A percentile compares a stretch with the other conserved stretches of the same genome.
These are phyloP conservation scores for Aspergillus affinis DNA, from an alignment of 495 filamentous ascomycete genomes.

Conservation along the genomic window DNA sequence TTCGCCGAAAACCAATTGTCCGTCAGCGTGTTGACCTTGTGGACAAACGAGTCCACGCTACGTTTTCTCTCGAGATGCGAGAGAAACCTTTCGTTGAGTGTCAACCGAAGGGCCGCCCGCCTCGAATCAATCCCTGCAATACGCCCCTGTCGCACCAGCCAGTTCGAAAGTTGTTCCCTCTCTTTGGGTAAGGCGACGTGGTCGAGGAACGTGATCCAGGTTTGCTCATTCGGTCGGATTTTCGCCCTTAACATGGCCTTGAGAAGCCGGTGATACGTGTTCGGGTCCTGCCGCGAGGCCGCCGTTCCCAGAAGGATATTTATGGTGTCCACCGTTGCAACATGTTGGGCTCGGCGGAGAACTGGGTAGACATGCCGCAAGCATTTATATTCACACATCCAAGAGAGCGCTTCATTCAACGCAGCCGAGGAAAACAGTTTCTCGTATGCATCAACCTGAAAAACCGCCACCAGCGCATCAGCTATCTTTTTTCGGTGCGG, in stretches of 20 bases:
- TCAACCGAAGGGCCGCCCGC: conserved; percentile 30
- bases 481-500: conserved; percentile 18
- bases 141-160: conserved; percentile 37
- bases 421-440: conserved; percentile 40
- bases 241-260: conserved; percentile 31
- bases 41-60: conserved; percentile 36
- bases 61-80: conserved; percentile 36
- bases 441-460: conserved; percentile 21
- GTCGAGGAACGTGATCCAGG: conserved; percentile 44
- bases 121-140: conserved; percentile 23
- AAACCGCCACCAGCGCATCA: conserved; percentile 24
- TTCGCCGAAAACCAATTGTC: conserved; percentile 37
- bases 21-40: conserved; percentile 27
- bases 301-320: conserved; percentile 43
- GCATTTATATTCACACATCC: conserved; percentile 32
- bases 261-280: conserved; percentile 32
- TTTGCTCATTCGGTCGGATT: conserved; percentile 41
- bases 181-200: conserved; percentile 30
- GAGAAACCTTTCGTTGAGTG: conserved; percentile 32
- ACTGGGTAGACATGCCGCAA: conserved; percentile 29
- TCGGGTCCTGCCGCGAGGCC: conserved; percentile 37
- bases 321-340: conserved; percentile 42
- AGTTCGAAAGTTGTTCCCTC: conserved; percentile 31
- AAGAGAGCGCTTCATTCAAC: conserved; percentile 41
- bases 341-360: conserved; percentile 30